Percentiles rank a stretch among this genome's conserved stretches.
Evolutionary conservation across 805 yeast species (phyloP).

Genomic region (Metschnikowia noctiluminum): DNA sequence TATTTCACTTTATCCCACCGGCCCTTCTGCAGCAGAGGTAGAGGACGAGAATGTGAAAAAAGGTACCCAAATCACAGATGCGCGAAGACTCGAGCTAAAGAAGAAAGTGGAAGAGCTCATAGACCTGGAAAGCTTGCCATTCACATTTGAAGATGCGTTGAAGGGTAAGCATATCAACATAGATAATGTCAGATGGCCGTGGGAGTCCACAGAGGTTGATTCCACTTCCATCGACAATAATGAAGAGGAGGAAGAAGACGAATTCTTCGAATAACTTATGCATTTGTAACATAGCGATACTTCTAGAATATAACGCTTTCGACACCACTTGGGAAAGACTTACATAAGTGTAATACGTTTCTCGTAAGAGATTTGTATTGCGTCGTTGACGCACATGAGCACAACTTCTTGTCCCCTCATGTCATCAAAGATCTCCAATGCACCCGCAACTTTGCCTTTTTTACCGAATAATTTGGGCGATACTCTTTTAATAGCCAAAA

Average conservation of each 20-base stretch:
- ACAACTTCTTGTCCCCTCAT: constrained; percentile 44
- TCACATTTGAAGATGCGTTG: constrained; percentile 46
- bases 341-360: no score
- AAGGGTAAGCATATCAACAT: constrained; percentile 34
- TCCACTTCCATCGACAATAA: constrained; percentile 39
- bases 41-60: constrained; percentile 37
- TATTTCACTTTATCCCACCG: constrained; percentile 66
- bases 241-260: constrained; percentile 23
- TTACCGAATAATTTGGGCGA: constrained; percentile 49
- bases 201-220: constrained; percentile 31
- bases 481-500: constrained; percentile 70
- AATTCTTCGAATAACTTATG: constrained; percentile 24
- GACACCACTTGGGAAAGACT: constrained; percentile 51
- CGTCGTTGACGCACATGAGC: constrained; percentile 32
- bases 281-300: constrained; percentile 9
- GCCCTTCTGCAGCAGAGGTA: constrained; percentile 22
- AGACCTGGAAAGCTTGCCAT: constrained; percentile 52
- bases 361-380: no score
- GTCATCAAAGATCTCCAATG: constrained; percentile 48
- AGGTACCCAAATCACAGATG: constrained; percentile 42
- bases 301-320: constrained; percentile 48
- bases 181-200: constrained; percentile 19
- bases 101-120: constrained; percentile 51
- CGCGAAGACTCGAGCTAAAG: constrained; percentile 41
- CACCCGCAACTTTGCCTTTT: constrained; percentile 41